A percentile compares a stretch with the other conserved stretches of the same genome.
These are phyloP conservation scores for Linanthus parryae DNA, from an alignment of 148 eudicot species.

Conservation along the genomic window DNA sequence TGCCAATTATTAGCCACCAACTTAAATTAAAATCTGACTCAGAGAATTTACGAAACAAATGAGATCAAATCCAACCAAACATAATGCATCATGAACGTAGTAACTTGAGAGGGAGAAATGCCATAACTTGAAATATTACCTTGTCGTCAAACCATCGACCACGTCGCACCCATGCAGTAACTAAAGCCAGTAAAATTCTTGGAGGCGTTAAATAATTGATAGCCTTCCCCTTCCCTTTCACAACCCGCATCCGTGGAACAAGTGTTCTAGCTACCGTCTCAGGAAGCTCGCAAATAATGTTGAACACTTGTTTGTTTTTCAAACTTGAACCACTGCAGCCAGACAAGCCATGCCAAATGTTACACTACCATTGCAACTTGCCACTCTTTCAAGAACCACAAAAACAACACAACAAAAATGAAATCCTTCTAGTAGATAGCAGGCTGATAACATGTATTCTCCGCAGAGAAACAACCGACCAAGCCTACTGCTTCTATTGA, in stretches of 20 bases:
- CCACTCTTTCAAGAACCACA: too few relatives aligned
- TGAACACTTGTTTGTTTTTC: conserved; percentile 91
- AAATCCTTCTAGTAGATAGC: too few relatives aligned
- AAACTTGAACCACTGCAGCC: conserved; percentile 88
- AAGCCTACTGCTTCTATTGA: too few relatives aligned
- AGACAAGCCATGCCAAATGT: too few relatives aligned
- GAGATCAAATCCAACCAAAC: too few relatives aligned
- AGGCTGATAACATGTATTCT: too few relatives aligned
- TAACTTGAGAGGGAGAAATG: not conserved
- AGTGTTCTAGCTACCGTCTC: conserved; percentile 96
- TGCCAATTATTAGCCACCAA: too few relatives aligned
- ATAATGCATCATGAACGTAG: not conserved
- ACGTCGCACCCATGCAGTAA: conserved; percentile 91
- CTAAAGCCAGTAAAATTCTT: conserved; percentile 89
- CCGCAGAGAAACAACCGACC: too few relatives aligned
- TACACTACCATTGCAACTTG: too few relatives aligned
- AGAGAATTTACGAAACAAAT: too few relatives aligned
- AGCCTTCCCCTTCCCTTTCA: conserved; percentile 94
- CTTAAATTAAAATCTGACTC: too few relatives aligned
- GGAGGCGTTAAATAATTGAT: conserved; percentile 97
- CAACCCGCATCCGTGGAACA: conserved; percentile 95
- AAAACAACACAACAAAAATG: too few relatives aligned
- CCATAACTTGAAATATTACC: conserved; percentile 29
- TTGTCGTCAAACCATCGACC: conserved; percentile 98
- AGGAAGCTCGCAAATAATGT: conserved; percentile 95